A percentile compares a stretch with the other conserved stretches of the same genome.
phyloP scores from a whole-genome alignment of 768 basidiomycete species.

The Sistotremastrum suecicum region DNA sequence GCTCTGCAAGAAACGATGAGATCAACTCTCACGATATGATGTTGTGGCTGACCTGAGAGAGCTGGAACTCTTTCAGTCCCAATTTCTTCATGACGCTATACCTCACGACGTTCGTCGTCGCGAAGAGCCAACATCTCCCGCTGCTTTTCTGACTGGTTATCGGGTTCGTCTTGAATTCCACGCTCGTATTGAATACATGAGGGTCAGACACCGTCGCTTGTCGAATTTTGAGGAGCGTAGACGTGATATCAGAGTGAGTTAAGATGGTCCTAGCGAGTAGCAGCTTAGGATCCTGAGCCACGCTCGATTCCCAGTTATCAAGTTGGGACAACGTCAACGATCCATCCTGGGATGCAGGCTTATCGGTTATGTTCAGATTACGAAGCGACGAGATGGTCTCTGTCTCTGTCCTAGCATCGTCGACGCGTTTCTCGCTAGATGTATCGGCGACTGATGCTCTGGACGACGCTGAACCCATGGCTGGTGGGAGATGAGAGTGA shows the following conservation, averaged over 20 bases:
- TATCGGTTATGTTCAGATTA: too few relatives aligned
- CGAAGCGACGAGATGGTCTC: too few relatives aligned
- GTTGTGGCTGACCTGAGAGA: conserved; percentile 52
- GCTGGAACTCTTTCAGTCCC: conserved; percentile 78
- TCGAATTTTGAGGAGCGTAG: conserved; percentile 44
- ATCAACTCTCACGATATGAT: not conserved
- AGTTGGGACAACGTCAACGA: conserved; percentile 44
- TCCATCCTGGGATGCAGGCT: conserved; percentile 41
- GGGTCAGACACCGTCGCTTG: conserved; percentile 44
- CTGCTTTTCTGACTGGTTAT: conserved; percentile 79
- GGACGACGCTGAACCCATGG: too few relatives aligned
- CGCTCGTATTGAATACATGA: conserved; percentile 70
- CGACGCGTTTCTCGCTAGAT: too few relatives aligned
- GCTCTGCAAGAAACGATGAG: conserved; percentile 26
- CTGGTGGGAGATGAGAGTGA: too few relatives aligned
- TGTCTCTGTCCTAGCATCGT: too few relatives aligned
- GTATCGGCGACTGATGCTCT: too few relatives aligned
- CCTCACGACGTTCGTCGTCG: conserved; percentile 76
- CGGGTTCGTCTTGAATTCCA: conserved; percentile 73
- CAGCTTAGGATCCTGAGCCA: conserved; percentile 40
- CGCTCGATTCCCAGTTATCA: conserved; percentile 51
- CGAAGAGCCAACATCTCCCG: conserved; percentile 93
- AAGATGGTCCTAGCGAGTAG: conserved; percentile 68
- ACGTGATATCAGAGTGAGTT: conserved; percentile 49
- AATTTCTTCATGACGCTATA: conserved; percentile 77